These are phyloP conservation scores for Anastatica hierochuntica DNA, from an alignment of 345 rosid genomes.

Conservation along the genomic window DNA sequence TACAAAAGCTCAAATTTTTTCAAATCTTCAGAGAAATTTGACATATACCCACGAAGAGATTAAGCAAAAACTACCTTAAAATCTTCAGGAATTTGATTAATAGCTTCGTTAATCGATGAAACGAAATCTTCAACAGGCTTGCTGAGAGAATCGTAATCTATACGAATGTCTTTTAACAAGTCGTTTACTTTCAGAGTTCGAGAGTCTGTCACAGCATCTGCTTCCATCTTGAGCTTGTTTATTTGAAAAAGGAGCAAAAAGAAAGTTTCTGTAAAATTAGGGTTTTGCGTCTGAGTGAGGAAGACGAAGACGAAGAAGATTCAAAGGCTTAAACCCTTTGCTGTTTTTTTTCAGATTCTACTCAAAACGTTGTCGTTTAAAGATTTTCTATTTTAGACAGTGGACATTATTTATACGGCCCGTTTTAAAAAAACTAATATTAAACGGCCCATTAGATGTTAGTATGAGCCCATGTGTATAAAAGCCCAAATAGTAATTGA, in stretches of 20 bases:
- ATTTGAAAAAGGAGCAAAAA: background rate
- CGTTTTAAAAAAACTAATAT: background rate
- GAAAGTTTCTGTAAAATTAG: background rate
- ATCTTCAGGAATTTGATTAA: conserved; percentile 6
- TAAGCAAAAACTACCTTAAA: conserved; percentile 2
- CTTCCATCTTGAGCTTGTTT: conserved; percentile 14
- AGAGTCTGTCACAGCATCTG: conserved; percentile 10
- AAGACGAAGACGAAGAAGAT: background rate
- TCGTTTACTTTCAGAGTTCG: conserved; percentile 13
- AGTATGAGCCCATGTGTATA: too few species aligned
- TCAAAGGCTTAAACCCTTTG: background rate
- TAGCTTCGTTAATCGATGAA: conserved; percentile 9
- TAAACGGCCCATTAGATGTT: background rate
- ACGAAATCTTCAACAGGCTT: conserved; percentile 7
- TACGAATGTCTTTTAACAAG: conserved; percentile 18
- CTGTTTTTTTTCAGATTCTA: background rate
- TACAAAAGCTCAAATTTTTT: background rate
- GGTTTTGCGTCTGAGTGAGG: conserved; percentile 8
- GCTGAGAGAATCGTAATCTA: conserved; percentile 17
- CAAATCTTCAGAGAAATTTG: background rate
- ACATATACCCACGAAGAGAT: background rate
- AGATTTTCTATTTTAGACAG: too few species aligned
- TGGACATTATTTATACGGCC: background rate
- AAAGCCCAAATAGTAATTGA: too few species aligned
- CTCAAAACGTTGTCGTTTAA: too few species aligned